A percentile compares a stretch with the other conserved stretches of the same genome.
These are phyloP conservation scores for Gloeostereum incarnatum DNA, from an alignment of 768 basidiomycete species.

Conservation along the genomic window DNA sequence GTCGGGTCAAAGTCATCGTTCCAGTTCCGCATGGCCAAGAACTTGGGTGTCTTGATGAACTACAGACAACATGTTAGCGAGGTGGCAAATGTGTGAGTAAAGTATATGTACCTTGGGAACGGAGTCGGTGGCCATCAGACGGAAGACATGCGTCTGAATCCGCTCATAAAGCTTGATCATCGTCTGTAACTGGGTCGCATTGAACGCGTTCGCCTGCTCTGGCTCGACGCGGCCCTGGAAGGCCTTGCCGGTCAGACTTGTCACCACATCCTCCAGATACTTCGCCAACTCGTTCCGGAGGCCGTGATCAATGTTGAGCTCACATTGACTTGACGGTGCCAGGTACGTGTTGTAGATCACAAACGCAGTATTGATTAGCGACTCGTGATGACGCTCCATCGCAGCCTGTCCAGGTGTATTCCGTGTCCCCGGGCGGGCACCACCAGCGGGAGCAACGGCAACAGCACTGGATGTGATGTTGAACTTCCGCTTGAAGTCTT, in stretches of 20 bases:
- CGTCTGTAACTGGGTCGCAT: constrained; percentile 91
- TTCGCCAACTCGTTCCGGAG: constrained; percentile 90
- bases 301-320: constrained; percentile 97
- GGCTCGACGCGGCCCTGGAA: constrained; percentile 78
- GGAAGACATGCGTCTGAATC: constrained; percentile 95
- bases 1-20: constrained; percentile 67
- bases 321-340: constrained; percentile 90
- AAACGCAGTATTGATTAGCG: constrained; percentile 90
- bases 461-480: constrained; percentile 90
- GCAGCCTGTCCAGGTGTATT: constrained; percentile 70
- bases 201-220: constrained; percentile 74
- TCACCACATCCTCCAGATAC: constrained; percentile 88
- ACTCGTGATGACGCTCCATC: constrained; percentile 97
- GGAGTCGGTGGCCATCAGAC: constrained; percentile 97
- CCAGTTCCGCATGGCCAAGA: constrained; percentile 72
- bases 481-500: constrained; percentile 96
- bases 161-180: constrained; percentile 92
- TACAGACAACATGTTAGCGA: constrained; percentile 16
- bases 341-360: constrained; percentile 92
- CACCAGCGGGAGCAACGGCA: constrained; percentile 31
- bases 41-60: constrained; percentile 86
- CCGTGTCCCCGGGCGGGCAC: constrained; percentile 16
- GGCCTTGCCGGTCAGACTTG: constrained; percentile 61
- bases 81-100: constrained; percentile 2
- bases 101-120: constrained; percentile 74